These are phyloP conservation scores for Iris macrosiphon DNA, from an alignment of 106 monocot genomes.

Conservation along the genomic window DNA sequence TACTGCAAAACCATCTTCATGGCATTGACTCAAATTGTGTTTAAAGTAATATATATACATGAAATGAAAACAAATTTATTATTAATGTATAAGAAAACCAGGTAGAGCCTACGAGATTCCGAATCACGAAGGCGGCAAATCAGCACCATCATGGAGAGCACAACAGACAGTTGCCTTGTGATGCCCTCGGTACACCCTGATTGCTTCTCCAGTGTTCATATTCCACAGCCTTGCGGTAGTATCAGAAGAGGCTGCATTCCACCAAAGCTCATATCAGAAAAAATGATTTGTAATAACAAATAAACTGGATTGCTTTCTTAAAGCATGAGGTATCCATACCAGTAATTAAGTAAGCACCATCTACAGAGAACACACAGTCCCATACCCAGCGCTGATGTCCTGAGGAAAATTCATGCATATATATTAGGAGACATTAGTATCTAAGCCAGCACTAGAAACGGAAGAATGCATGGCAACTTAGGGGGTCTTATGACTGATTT, in stretches of 20 bases:
- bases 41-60: background rate
- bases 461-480: background rate
- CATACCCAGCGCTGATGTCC: constrained; percentile 85
- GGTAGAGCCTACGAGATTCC: background rate
- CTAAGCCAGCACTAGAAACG: background rate
- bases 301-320: too few relatives aligned
- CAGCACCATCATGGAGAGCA: constrained; percentile 72
- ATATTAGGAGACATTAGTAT: too few relatives aligned
- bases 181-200: constrained; percentile 65
- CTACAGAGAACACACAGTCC: constrained; percentile 84
- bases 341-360: constrained; percentile 82
- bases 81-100: background rate
- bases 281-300: too few relatives aligned
- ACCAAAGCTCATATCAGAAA: background rate
- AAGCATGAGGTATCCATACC: constrained; percentile 29
- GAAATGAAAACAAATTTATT: background rate
- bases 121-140: constrained; percentile 33
- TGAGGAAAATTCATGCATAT: background rate
- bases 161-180: constrained; percentile 69
- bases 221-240: constrained; percentile 65
- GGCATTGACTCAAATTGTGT: background rate
- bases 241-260: constrained; percentile 63
- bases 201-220: constrained; percentile 55
- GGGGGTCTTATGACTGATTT: too few relatives aligned
- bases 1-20: background rate